These are phyloP conservation scores for Ophiostoma ips DNA, from an alignment of 2,329 filamentous ascomycete species.

Conservation along the genomic window DNA sequence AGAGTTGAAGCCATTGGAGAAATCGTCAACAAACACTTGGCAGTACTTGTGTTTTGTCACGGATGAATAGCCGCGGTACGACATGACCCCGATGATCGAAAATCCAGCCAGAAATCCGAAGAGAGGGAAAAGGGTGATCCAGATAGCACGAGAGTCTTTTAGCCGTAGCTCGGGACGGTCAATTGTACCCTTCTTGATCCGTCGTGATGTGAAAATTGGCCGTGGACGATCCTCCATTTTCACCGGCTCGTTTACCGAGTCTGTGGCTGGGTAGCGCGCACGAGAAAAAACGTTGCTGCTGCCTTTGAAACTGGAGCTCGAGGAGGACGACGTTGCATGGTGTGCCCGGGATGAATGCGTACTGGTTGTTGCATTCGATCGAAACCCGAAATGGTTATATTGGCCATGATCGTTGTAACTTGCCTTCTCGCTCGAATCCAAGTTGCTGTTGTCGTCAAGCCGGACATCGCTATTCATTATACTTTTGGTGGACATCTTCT, in stretches of 20 bases:
- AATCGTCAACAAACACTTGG: slow-evolving; percentile 10
- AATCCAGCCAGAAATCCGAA: slow-evolving; percentile 2
- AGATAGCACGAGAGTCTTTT: slow-evolving; percentile 7
- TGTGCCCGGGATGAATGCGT: background rate
- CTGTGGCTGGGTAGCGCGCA: background rate
- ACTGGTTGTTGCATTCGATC: no score
- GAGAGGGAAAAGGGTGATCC: slow-evolving; percentile 9
- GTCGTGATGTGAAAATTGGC: background rate
- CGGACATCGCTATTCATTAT: no score
- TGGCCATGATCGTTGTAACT: no score
- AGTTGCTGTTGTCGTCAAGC: no score
- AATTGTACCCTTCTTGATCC: background rate
- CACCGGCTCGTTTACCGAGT: background rate
- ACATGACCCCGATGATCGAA: background rate
- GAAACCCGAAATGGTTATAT: no score
- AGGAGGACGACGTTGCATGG: background rate
- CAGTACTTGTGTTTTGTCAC: slow-evolving; percentile 7
- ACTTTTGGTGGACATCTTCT: no score
- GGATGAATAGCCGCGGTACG: slow-evolving; percentile 1
- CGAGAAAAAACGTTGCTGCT: background rate
- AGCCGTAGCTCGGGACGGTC: background rate
- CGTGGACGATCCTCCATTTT: background rate
- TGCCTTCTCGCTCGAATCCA: no score
- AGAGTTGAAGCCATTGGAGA: slow-evolving; percentile 10
- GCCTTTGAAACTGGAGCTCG: background rate